These are phyloP conservation scores for Torulaspora gathmanii DNA, from an alignment of 805 yeast genomes.

Conservation along the genomic window DNA sequence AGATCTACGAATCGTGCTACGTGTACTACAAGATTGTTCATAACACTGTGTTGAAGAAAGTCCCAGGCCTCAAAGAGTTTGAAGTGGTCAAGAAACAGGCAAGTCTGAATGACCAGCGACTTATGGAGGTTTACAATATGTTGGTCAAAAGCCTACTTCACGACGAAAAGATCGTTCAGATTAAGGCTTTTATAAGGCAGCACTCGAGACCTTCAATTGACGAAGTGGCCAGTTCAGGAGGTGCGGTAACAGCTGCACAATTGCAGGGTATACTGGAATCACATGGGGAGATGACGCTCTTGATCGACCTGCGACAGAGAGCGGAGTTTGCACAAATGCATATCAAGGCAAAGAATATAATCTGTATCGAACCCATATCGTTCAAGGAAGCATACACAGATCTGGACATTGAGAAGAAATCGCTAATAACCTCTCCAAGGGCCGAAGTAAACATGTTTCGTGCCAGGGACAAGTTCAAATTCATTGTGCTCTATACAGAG, in stretches of 20 bases:
- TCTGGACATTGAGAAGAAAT: slow-evolving; percentile 58
- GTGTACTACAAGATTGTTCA: slow-evolving; percentile 36
- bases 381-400: slow-evolving; percentile 50
- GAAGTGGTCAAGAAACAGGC: slow-evolving; percentile 20
- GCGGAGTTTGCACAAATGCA: slow-evolving; percentile 59
- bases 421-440: slow-evolving; percentile 53
- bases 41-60: slow-evolving; percentile 24
- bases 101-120: slow-evolving; percentile 21
- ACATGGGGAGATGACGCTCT: slow-evolving; percentile 32
- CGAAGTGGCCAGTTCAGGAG: slow-evolving; percentile 5
- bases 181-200: slow-evolving; percentile 26
- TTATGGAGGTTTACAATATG: slow-evolving; percentile 33
- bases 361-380: slow-evolving; percentile 73
- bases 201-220: slow-evolving; percentile 14
- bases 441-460: slow-evolving; percentile 52
- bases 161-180: slow-evolving; percentile 29
- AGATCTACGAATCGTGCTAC: slow-evolving; percentile 32
- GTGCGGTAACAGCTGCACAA: slow-evolving; percentile 8
- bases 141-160: slow-evolving; percentile 28
- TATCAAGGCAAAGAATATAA: slow-evolving; percentile 51
- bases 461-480: slow-evolving; percentile 51
- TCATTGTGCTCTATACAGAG: slow-evolving; percentile 53
- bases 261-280: slow-evolving; percentile 17
- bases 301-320: slow-evolving; percentile 68
- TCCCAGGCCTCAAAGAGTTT: slow-evolving; percentile 29